Evolutionary conservation across 2,329 filamentous ascomycete genomes (phyloP), one percentile per base, ranked within the genome.

Genomic region (Plenodomus biglobosus): DNA sequence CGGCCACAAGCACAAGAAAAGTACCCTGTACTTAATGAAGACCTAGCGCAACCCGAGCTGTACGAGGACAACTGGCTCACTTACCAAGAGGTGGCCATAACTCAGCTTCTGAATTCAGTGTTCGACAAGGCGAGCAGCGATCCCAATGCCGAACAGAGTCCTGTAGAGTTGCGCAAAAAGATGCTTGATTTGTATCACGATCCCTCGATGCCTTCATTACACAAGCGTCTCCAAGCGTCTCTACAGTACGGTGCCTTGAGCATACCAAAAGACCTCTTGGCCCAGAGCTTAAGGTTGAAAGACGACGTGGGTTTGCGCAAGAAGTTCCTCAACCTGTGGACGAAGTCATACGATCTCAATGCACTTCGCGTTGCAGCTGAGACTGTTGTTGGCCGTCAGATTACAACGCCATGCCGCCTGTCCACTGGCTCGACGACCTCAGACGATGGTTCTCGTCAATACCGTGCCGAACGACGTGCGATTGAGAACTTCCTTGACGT

Each of bases 1-100:
- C 61, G 61, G 19, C 56, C 58, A 39, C 50, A 52, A 20, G 48
- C 58, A 15, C 59, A 56, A 18, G 68, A 70, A 8, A 70, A 75
- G 40, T 84, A 82, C 59, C 79, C 80, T 1, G 65, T 83, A 3
- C 68, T 85, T 3, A 58, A 66, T 0, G 80, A 85, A 50, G 76
- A 83, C 55, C 72, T 85, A 20, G 69, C 73, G 2, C 77, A 78
- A 40, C 76, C 82, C n/a, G 75, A 79, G 44, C 73, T 86, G 54
- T 85, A 85, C 62, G 82, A 85, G 58, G 82, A 85, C 38, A 75
- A 79, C 46, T 86, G 83, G 83, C 77, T 86, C 32, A 75, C 73
- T 11, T 79, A 85, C 51, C 83, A 86, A 59, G 83, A 86, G 60
- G 71, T 80, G 18, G 78, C 81, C 32, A 78, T 86, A 38, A 81